A percentile compares a stretch with the other conserved stretches of the same genome.
Evolutionary conservation across 371 early-diverging fungal genomes (phyloP).

Genomic region (Mucor circinelloides): DNA sequence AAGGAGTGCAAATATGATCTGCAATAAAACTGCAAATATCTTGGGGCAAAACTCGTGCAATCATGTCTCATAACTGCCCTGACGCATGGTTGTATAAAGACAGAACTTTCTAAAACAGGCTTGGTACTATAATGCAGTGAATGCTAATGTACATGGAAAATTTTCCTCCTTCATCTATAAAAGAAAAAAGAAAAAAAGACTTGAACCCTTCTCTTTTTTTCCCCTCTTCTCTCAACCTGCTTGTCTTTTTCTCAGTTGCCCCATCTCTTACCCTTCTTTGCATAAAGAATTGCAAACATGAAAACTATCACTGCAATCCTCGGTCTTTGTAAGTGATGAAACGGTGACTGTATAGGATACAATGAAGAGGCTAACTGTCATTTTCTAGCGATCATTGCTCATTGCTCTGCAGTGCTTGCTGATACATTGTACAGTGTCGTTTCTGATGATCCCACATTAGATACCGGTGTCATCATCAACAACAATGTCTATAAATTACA

Average conservation of each 20-base stretch:
- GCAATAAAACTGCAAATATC: not conserved
- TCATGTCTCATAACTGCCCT: not conserved
- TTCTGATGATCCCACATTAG: slow-evolving; percentile 2
- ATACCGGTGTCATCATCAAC: slow-evolving; percentile 12
- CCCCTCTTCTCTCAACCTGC: not conserved
- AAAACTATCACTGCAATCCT: not conserved
- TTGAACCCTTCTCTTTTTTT: not conserved
- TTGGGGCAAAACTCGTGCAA: not conserved
- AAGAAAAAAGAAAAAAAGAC: not conserved
- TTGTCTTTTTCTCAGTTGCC: not conserved
- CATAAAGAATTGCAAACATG: not conserved
- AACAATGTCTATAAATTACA: slow-evolving; percentile 2
- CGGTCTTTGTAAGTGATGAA: not conserved
- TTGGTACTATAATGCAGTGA: not conserved
- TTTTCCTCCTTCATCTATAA: not conserved
- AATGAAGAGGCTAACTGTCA: not conserved
- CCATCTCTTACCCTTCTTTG: not conserved
- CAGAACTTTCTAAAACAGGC: not conserved
- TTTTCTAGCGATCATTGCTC: not conserved
- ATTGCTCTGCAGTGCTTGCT: not conserved
- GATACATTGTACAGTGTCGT: slow-evolving; percentile 21
- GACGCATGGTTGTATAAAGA: not conserved
- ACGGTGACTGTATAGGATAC: not conserved
- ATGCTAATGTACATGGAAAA: not conserved
- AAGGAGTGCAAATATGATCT: not conserved